phyloP scores from a whole-genome alignment of 208 protist genomes.

The Trypanosoma rangeli region DNA sequence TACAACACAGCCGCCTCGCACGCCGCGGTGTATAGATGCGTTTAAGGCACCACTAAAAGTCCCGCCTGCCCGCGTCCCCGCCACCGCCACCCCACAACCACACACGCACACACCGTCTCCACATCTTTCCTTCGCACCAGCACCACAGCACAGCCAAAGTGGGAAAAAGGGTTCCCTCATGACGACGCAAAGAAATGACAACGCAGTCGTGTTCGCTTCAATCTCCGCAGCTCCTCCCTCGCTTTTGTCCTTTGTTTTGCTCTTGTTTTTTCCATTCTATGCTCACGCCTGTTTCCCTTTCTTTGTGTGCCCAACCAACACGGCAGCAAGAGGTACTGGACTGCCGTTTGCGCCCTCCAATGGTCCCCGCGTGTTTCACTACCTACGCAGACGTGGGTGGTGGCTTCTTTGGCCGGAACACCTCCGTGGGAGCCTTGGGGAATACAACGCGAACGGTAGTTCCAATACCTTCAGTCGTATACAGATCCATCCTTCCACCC shows the following conservation, averaged over 20 bases:
- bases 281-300: not conserved
- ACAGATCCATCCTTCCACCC: constrained; percentile 75
- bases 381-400: not conserved
- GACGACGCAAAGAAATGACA: not conserved
- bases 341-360: not conserved
- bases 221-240: not conserved
- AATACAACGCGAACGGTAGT: constrained; percentile 84
- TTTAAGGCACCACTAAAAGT: too few relatives aligned
- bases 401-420: constrained; percentile 30
- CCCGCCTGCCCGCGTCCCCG: too few relatives aligned
- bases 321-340: not conserved
- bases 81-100: not conserved
- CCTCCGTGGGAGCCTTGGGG: constrained; percentile 70
- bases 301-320: not conserved
- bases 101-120: not conserved
- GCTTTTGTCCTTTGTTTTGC: not conserved
- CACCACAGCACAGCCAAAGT: not conserved
- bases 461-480: constrained; percentile 36
- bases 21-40: too few relatives aligned
- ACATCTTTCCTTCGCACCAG: not conserved
- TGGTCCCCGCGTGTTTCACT: not conserved
- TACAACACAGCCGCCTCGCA: not conserved
- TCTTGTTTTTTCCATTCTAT: not conserved
- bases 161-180: not conserved
- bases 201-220: not conserved